Percentiles rank a stretch among this genome's conserved stretches.
phyloP scores from a whole-genome alignment of 169 alveolate species.

The Perkinsus marinus region DNA sequence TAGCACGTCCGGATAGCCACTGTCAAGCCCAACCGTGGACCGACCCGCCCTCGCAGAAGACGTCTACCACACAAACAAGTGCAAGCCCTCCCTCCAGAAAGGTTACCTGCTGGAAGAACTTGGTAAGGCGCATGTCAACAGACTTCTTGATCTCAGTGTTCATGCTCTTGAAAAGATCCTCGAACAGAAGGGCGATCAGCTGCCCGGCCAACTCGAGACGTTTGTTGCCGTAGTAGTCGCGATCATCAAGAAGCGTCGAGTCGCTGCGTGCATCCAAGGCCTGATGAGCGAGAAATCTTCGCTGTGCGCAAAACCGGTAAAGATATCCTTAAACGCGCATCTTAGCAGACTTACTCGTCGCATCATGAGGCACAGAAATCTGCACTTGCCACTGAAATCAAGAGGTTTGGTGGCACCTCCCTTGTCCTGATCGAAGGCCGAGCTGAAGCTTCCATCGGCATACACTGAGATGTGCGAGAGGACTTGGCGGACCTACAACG shows the following conservation, averaged over 20 bases:
- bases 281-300: not conserved
- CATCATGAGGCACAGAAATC: slow-evolving; percentile 88
- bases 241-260: slow-evolving; percentile 83
- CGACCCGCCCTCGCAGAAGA: not conserved
- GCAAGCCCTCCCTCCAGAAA: too few species aligned
- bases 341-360: slow-evolving; percentile 53
- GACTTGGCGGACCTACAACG: not conserved
- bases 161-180: slow-evolving; percentile 68
- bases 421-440: not conserved
- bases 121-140: slow-evolving; percentile 18
- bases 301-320: not conserved
- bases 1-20: slow-evolving; percentile 68
- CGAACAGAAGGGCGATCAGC: slow-evolving; percentile 89
- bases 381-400: slow-evolving; percentile 73
- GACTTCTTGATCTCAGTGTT: slow-evolving; percentile 39
- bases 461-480: not conserved
- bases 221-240: slow-evolving; percentile 99
- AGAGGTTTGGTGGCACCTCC: slow-evolving; percentile 24
- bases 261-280: slow-evolving; percentile 75
- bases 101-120: slow-evolving; percentile 2
- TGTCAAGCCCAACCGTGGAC: slow-evolving; percentile 4
- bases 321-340: not conserved
- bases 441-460: not conserved
- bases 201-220: slow-evolving; percentile 97
- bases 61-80: not conserved